phyloP scores from a whole-genome alignment of 805 yeast genomes.

The Wilhelminamyces savonicus region DNA sequence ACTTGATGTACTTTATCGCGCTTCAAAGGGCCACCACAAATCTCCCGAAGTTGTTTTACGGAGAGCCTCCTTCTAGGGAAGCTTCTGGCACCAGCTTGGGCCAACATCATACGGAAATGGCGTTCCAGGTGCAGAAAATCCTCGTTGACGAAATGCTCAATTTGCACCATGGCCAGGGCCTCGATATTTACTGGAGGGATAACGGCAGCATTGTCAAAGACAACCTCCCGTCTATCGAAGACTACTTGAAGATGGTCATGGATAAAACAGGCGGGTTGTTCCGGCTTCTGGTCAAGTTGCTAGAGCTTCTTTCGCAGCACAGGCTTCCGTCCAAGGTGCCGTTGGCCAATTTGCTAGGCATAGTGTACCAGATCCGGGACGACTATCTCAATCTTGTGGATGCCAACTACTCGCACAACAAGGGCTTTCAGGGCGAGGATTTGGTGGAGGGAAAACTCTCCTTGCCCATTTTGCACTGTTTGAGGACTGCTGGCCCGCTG shows the following conservation, averaged over 20 bases:
- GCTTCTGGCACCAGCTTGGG: too few species aligned
- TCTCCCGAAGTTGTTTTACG: conserved; percentile 9
- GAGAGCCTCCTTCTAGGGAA: background rate
- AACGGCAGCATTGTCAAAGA: conserved; percentile 8
- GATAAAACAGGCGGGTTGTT: conserved; percentile 86
- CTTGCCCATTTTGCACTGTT: conserved; percentile 70
- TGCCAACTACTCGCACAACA: conserved; percentile 51
- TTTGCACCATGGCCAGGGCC: conserved; percentile 84
- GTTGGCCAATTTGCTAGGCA: conserved; percentile 71
- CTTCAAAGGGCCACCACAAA: conserved; percentile 38
- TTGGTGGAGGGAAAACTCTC: conserved; percentile 86
- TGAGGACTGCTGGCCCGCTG: conserved; percentile 3
- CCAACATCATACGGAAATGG: too few species aligned
- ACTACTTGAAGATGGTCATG: conserved; percentile 76
- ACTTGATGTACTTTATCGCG: conserved; percentile 74
- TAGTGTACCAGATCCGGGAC: conserved; percentile 79
- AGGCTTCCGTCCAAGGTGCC: conserved; percentile 36
- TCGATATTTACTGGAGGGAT: conserved; percentile 88
- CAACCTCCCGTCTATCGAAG: conserved; percentile 20
- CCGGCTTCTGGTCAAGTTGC: conserved; percentile 61
- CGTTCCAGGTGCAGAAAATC: conserved; percentile 31
- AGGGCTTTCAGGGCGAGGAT: conserved; percentile 69
- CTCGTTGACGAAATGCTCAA: conserved; percentile 71
- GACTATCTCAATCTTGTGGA: conserved; percentile 70
- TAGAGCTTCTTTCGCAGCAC: conserved; percentile 33